Evolutionary conservation across 306 rosid species (phyloP).

Genomic region (Hippophae gyantsensis): DNA sequence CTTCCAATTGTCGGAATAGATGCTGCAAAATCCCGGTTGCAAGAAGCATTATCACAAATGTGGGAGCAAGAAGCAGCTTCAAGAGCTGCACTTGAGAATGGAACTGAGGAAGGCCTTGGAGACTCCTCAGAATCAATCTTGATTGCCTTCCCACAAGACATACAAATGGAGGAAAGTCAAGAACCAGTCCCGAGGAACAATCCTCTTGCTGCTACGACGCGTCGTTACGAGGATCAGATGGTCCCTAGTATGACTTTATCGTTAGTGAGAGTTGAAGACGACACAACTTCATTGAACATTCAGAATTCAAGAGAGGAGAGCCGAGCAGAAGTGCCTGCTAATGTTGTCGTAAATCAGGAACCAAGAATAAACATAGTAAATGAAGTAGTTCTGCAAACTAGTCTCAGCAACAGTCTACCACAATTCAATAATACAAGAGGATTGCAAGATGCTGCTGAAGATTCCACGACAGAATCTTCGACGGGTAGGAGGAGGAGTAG

Average conservation of each 20-base stretch:
- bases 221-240: constrained; percentile 72
- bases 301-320: constrained; percentile 33
- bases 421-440: constrained; percentile 21
- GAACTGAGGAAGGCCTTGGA: constrained; percentile 90
- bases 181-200: constrained; percentile 44
- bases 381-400: constrained; percentile 27
- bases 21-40: constrained; percentile 62
- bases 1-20: constrained; percentile 72
- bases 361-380: constrained; percentile 32
- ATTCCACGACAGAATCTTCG: constrained; percentile 68
- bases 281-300: constrained; percentile 49
- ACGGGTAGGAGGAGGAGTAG: constrained; percentile 10
- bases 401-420: constrained; percentile 18
- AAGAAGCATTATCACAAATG: constrained; percentile 60
- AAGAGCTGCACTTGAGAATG: constrained; percentile 69
- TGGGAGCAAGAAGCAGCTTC: constrained; percentile 82
- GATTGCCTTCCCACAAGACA: constrained; percentile 61
- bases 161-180: constrained; percentile 57
- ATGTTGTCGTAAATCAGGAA: constrained; percentile 37
- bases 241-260: constrained; percentile 76
- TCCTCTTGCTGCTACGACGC: constrained; percentile 19
- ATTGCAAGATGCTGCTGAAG: constrained; percentile 39
- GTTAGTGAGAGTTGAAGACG: constrained; percentile 59
- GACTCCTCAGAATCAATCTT: constrained; percentile 62
- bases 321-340: constrained; percentile 83